phyloP scores from a whole-genome alignment of 2,329 filamentous ascomycete species.

The Pestalotiopsis sp. region DNA sequence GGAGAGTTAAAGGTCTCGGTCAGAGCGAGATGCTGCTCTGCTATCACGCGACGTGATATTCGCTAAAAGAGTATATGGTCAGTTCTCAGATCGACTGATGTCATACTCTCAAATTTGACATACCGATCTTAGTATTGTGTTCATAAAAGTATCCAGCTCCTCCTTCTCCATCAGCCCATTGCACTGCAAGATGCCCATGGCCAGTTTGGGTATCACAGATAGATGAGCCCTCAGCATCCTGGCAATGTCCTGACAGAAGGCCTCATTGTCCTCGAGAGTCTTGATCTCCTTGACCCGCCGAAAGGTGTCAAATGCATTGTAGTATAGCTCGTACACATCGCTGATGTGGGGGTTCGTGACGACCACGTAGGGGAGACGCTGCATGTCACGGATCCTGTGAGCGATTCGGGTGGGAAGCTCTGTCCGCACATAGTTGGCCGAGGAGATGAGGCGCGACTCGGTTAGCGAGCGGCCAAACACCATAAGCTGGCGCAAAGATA shows the following conservation, averaged over 20 bases:
- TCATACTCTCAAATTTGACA: conserved; percentile 27
- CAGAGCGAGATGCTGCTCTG: conserved; percentile 92
- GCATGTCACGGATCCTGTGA: conserved; percentile 95
- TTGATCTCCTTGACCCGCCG: conserved; percentile 83
- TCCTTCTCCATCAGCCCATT: conserved; percentile 78
- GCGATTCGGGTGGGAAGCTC: conserved; percentile 89
- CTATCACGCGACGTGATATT: conserved; percentile 94
- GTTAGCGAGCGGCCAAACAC: conserved; percentile 95
- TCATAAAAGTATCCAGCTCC: conserved; percentile 93
- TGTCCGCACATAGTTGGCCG: conserved; percentile 95
- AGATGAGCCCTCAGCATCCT: conserved; percentile 84
- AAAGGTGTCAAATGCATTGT: conserved; percentile 91
- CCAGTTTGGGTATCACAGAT: conserved; percentile 89
- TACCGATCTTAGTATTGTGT: conserved; percentile 86
- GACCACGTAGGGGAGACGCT: conserved; percentile 92
- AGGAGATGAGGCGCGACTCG: conserved; percentile 85
- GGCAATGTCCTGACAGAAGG: conserved; percentile 78
- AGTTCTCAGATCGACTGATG: background rate
- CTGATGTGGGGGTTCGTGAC: conserved; percentile 94
- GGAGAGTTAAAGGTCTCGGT: conserved; percentile 92
- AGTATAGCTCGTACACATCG: conserved; percentile 95
- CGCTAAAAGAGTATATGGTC: conserved; percentile 54
- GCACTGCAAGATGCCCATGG: conserved; percentile 92
- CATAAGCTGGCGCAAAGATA: conserved; percentile 93
- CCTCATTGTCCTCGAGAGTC: conserved; percentile 86